Conservation (phyloP, 2,329 filamentous ascomycete species). For the Fusarium vanettenii region DNA sequence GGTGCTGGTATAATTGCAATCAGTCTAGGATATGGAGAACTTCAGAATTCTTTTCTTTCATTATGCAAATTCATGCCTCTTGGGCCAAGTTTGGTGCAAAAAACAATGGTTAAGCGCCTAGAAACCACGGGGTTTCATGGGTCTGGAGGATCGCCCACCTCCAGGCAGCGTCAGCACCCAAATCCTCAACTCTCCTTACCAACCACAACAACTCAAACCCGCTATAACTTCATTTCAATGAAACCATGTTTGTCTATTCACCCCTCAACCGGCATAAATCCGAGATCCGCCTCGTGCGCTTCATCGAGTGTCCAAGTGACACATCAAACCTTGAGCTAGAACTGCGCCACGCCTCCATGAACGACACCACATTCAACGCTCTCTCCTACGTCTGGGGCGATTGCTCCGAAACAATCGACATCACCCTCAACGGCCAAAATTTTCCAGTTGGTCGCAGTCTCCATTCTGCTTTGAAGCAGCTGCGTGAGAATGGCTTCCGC, state of each 20-base stretch:
- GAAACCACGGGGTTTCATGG: not conserved
- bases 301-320: not conserved
- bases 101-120: not conserved
- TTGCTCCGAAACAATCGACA: not conserved
- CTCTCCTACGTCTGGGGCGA: not conserved
- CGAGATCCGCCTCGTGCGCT: not conserved
- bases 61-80: not conserved
- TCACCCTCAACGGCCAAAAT: not conserved
- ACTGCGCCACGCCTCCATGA: not conserved
- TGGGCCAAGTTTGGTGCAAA: not conserved
- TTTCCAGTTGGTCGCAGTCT: not conserved
- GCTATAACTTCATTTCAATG: not conserved
- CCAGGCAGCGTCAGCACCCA: not conserved
- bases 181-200: not conserved
- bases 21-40: not conserved
- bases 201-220: not conserved
- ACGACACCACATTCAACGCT: not conserved
- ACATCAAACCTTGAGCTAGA: not conserved
- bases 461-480: not conserved
- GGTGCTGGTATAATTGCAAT: not conserved
- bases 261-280: not conserved
- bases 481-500: not conserved
- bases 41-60: too few species aligned
- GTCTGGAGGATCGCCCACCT: not conserved
- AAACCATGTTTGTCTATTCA: not conserved